Evolutionary conservation across 2,329 filamentous ascomycete genomes (phyloP), one percentile per base, ranked within the genome.

Genomic region (Neocatenulostroma microsporum): DNA sequence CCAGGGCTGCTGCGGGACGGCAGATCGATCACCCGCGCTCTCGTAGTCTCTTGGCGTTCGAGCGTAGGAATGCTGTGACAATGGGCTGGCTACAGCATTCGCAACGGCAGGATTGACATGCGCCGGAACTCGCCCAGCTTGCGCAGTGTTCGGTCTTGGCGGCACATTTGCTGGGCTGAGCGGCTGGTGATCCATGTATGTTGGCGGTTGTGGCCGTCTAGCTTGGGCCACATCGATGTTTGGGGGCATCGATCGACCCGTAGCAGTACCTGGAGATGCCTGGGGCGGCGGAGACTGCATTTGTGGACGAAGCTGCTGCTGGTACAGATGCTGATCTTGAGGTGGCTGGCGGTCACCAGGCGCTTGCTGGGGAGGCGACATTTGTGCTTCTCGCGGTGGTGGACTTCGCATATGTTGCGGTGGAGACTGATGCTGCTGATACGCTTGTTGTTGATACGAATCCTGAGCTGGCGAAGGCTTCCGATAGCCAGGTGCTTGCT

Each of bases 111-210:
- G n/a, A n/a, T n/a, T n/a, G n/a, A n/a, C n/a, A n/a, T n/a, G n/a
- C n/a, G n/a, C n/a, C n/a, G n/a, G n/a, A n/a, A n/a, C n/a, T n/a
- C n/a, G n/a, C n/a, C n/a, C n/a, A 19, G 13, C 49, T 23, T 53
- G 45, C 8, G 31, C 37, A 20, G 34, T 35, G 21, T n/a, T 23
- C 4, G 37, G 32, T 28, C 30, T 14, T 18, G 35, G 28, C 7
- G 40, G 37, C 7, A 39, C 14, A 3, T 26, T 8, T 6, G 35
- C 38, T 10, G 38, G 38, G n/a, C 33, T 40, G 6, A 42, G 33
- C 11, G 41, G 38, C 27, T 41, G 37, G n/a, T 37, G 36, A 11
- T 34, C 34, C 11, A 23, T 33, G 23, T 33, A 39, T 8, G 26
- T 7, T 29, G 28, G 18, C 12, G 24, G 11, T 13, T 14, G 34